Percentiles rank a stretch among this genome's conserved stretches.
phyloP scores from a whole-genome alignment of 2,329 filamentous ascomycete species.

The Fusarium sp. region DNA sequence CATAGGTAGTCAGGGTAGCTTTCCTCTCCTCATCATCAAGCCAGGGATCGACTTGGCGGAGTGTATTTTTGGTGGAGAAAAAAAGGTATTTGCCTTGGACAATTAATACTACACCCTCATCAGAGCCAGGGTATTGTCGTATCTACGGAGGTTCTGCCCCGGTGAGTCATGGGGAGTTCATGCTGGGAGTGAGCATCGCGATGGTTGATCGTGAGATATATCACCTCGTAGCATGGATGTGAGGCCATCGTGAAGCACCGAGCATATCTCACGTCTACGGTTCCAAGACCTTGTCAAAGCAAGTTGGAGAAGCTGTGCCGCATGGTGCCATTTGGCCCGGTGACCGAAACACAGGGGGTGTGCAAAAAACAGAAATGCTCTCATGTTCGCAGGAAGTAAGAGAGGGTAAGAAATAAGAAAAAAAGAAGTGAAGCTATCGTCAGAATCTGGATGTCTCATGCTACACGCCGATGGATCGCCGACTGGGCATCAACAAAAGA shows the following conservation, averaged over 20 bases:
- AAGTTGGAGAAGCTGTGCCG: background rate
- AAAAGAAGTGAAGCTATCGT: conserved; percentile 16
- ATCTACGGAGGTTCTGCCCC: conserved; percentile 9
- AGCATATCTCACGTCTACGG: background rate
- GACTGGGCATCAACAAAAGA: conserved; percentile 9
- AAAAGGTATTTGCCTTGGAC: background rate
- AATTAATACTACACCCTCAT: background rate
- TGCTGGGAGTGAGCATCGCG: background rate
- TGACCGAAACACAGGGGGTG: background rate
- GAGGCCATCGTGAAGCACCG: background rate
- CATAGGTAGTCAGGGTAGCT: background rate
- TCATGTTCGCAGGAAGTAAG: background rate
- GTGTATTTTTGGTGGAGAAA: conserved; percentile 2
- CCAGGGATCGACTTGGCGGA: conserved; percentile 4
- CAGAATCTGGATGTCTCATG: background rate
- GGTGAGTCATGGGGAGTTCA: conserved; percentile 10
- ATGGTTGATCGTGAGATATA: background rate
- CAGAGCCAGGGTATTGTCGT: background rate
- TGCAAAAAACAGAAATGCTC: background rate
- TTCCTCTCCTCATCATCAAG: background rate
- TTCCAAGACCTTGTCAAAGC: background rate
- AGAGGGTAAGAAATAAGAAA: background rate
- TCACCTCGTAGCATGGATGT: background rate
- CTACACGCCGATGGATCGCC: conserved; percentile 4
- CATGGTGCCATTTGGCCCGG: background rate